Evolutionary conservation across 1,284 basidiomycete species (phyloP), one percentile per base, ranked within the genome.

Genomic region (Mycosarcoma maydis): DNA sequence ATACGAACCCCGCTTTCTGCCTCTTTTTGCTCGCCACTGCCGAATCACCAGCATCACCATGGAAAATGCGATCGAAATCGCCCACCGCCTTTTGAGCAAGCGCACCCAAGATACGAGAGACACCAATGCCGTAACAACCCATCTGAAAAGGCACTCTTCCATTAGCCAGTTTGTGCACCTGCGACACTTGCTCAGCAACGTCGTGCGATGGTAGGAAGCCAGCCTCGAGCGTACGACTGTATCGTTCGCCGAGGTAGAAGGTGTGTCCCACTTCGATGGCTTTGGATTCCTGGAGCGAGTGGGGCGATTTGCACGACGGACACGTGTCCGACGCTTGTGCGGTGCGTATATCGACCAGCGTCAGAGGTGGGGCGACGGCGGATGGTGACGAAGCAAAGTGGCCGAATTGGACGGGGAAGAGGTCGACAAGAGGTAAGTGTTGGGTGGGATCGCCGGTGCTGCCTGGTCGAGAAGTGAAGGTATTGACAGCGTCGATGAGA

Each of bases 101-200:
- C 0, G 78, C 75, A 19, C 82, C 82, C 3, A 83, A 34, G 9
- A 83, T 73, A 2, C 82, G 64, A 16, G 79, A 78, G 2, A 83
- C 75, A 8, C 82, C 82, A 11, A 83, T 81, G 11, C 82, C 82
- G 33, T 82, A 83, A 48, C 82, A 83, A 0, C 82, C 82, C 82
- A 83, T 83, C 47, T 83, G 77, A 43, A 82, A 73, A 2, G 77
- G 75, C 11, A 60, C 37, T 20, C 59, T 38, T 1, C 58, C 71
- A 14, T 69, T 67, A 1, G n/a, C 0, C 38, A 66, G 16, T 17
- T 13, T 53, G 14, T 39, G 37, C 22, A 47, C 50, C 16, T 39
- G 56, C 11, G 26, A 24, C 8, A 24, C 37, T 13, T 45, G 23
- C 37, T 22, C 22, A 7, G 27, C 54, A 3, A 19, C 32, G 7